Evolutionary conservation across 2,329 filamentous ascomycete species (phyloP).

Genomic region (Coleophoma eucalyptorum): DNA sequence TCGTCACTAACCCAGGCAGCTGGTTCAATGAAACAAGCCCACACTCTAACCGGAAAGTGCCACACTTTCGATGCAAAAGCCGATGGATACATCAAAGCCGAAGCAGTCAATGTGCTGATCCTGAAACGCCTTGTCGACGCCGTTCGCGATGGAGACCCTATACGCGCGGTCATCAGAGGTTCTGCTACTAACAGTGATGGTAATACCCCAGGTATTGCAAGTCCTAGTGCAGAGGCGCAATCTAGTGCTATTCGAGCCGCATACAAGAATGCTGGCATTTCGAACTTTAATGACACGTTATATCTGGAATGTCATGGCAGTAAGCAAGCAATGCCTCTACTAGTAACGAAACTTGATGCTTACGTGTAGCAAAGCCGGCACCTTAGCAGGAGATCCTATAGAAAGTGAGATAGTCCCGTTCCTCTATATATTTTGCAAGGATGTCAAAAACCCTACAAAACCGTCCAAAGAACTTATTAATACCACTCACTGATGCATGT

Average conservation of each 20-base stretch:
- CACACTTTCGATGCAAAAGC: conserved; percentile 43
- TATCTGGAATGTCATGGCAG: conserved; percentile 25
- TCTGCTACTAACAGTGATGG: conserved; percentile 51
- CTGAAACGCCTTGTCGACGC: conserved; percentile 56
- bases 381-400: neutral
- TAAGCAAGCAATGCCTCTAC: too few relatives aligned
- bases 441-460: too few relatives aligned
- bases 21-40: neutral
- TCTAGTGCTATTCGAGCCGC: conserved; percentile 6
- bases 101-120: conserved; percentile 53
- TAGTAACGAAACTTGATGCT: too few relatives aligned
- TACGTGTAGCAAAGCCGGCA: neutral
- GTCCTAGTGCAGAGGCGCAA: conserved; percentile 44
- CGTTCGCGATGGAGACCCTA: conserved; percentile 51
- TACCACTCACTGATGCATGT: too few relatives aligned
- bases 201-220: conserved; percentile 48
- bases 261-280: conserved; percentile 1
- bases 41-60: conserved; percentile 28
- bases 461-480: too few relatives aligned
- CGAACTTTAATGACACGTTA: conserved; percentile 19
- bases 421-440: too few relatives aligned
- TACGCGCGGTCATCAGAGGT: conserved; percentile 49
- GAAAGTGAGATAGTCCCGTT: neutral
- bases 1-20: neutral
- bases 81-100: conserved; percentile 59